Conservation (phyloP, 2,329 filamentous ascomycete genomes). For the Magnaporthiopsis incrustans region DNA sequence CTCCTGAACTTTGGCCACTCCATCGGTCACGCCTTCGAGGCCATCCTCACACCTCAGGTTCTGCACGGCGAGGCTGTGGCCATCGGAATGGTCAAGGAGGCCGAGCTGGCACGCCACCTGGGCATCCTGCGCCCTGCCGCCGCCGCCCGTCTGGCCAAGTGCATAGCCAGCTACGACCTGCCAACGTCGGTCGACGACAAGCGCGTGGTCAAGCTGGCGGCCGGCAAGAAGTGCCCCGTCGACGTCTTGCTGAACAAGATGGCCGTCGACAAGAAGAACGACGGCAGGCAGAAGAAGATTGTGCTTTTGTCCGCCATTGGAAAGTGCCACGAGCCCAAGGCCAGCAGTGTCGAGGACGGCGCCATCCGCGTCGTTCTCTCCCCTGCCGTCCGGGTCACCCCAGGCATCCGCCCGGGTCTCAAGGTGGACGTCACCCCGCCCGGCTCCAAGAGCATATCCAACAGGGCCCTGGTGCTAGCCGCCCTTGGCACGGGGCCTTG, state of each 20-base stretch:
- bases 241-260: conserved; percentile 84
- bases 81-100: conserved; percentile 98
- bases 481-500: conserved; percentile 82
- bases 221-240: conserved; percentile 79
- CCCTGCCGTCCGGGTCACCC: conserved; percentile 64
- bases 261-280: conserved; percentile 98
- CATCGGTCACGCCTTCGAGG: conserved; percentile 94
- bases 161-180: conserved; percentile 86
- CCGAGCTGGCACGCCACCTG: conserved; percentile 82
- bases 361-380: conserved; percentile 79
- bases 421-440: conserved; percentile 75
- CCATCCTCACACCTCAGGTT: conserved; percentile 88
- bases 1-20: conserved; percentile 97
- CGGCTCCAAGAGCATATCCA: conserved; percentile 96
- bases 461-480: conserved; percentile 87
- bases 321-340: conserved; percentile 76
- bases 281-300: conserved; percentile 90
- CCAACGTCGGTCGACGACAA: conserved; percentile 82
- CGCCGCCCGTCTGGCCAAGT: conserved; percentile 84
- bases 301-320: conserved; percentile 88
- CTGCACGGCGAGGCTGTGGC: conserved; percentile 93
- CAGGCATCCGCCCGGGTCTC: conserved; percentile 58
- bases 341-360: conserved; percentile 80
- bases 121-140: conserved; percentile 79
- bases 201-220: conserved; percentile 71